Base-by-base conservation (phyloP, 1,284 basidiomycete species). In the Serendipita sp. region DNA sequence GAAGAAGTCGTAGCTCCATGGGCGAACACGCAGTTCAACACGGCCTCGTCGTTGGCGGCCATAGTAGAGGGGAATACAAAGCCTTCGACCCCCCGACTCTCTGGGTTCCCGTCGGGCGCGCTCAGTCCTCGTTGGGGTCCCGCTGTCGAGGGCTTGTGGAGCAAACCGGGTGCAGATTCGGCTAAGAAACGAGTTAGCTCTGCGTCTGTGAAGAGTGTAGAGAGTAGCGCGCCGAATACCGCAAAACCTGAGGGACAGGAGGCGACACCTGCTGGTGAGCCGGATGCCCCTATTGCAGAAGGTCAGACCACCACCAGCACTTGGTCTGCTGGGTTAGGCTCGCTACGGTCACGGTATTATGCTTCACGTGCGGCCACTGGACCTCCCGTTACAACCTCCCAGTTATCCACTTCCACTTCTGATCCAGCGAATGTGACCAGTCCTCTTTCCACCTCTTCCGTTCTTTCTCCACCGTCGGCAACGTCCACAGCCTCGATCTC, bases 1-100 rank as follows among this genome's bases (percentile, higher is more conserved):
- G 53, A 58, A 58, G 53, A 58, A n/a, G 32, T 58, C 8, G n/a
- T 58, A 8, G 26, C 53, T 12, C 53, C 53, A 10, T 58, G 53
- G 53, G 53, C 32, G 10, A 58, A n/a, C 26, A 26, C 53, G 15
- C 53, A 17, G 12, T 26, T 58, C n/a, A 58, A 10, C 26, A 29
- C 26, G 10, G 22, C 53, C 32, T 35, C 22, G 53, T 26, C 53
- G 15, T n/a, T 29, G n/a, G 17, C 8, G 47, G 17, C 6, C 5
- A 8, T 49, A 8, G 53, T 58, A 8, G 53, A 32, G 6, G 53
- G 30, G 32, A n/a, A n/a, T 4, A n/a, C 8, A 1, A 10, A 26
- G 53, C 4, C 15, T 58, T 6, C 26, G 3, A 35, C 53, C 12
- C 32, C 26, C 15, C 15, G 53, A 1, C n/a, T 32, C 26, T 8